Percentiles rank a stretch among this genome's conserved stretches.
Evolutionary conservation across 495 filamentous ascomycete genomes (phyloP).

Genomic region (Staphylotrichum tortipilum): DNA sequence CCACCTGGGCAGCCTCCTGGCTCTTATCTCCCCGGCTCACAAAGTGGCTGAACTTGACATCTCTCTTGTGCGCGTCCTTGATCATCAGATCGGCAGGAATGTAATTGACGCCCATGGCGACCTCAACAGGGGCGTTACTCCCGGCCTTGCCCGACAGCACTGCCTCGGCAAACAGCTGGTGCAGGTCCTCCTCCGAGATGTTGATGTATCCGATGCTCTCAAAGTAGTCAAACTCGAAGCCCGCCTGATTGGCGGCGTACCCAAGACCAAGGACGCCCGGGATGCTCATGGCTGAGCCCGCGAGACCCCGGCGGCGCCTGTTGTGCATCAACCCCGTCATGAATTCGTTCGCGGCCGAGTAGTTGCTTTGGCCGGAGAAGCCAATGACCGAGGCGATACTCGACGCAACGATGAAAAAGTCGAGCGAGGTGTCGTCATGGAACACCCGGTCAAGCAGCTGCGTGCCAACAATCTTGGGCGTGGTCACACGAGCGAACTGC

Average conservation of each 20-base stretch:
- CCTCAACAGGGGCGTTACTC: background rate
- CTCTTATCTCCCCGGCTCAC: too few species aligned
- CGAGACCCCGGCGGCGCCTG: conserved; percentile 23
- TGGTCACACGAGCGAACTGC: too few species aligned
- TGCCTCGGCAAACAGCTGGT: conserved; percentile 8
- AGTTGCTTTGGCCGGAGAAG: conserved; percentile 47
- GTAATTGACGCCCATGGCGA: too few species aligned
- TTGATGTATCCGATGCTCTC: conserved; percentile 18
- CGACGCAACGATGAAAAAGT: conserved; percentile 48
- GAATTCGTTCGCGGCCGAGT: conserved; percentile 53
- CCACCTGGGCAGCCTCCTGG: too few species aligned
- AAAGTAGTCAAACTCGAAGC: conserved; percentile 29
- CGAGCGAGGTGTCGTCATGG: too few species aligned
- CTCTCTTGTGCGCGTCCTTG: too few species aligned
- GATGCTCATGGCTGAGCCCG: conserved; percentile 39
- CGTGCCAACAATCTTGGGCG: too few species aligned
- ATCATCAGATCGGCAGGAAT: too few species aligned
- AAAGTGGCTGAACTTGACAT: too few species aligned
- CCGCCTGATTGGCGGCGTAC: conserved; percentile 27
- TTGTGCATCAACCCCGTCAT: conserved; percentile 35
- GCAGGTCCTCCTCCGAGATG: background rate
- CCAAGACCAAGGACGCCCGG: conserved; percentile 39
- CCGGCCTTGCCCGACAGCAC: background rate
- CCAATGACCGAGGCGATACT: conserved; percentile 36
- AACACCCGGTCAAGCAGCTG: too few species aligned